Base-by-base conservation (phyloP, 78 protist genomes). In the Dictyostelium firmibasis region DNA sequence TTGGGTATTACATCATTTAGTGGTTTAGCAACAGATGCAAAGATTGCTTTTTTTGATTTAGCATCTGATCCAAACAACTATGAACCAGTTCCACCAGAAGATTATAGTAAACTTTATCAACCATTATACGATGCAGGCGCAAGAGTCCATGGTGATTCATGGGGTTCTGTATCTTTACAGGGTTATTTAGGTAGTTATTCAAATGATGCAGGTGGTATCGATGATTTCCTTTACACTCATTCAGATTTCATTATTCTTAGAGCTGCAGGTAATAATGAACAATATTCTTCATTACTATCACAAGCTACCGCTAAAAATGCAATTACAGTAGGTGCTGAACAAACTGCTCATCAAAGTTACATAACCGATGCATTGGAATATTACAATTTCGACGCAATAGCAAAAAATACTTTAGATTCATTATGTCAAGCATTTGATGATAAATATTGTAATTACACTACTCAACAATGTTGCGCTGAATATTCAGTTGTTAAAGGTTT, bases 131-230 rank as follows among this genome's bases (percentile, higher is more conserved):
- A 89, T 70, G 72, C 83, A 25, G 94, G 94, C 44, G 94, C 94
- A 13, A 78, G 94, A 81, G 83, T 89, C 2, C 94, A 89, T n/a
- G 82, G 94, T 47, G 94, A 89, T 64, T 89, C 94, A 14, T 89
- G 94, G 94, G 94, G 94, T 29, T 64, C 87, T 2, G 10, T 50
- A 35, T 81, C 88, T 13, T 1, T 18, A 7, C 41, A 31, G 10
- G 94, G 94, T 50, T 81, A 33, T 44, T 64, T 64, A 13, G 87
- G 79, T 23, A 20, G 27, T 18, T 89, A 89, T 69, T 41, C 81
- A 4, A 29, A 44, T 3, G 75, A 62, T n/a, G 53, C 88, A 8
- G 29, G n/a, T 2, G 29, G 44, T 14, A 89, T 89, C 25, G 94
- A 89, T 33, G 33, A 25, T 16, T 89, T 89, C 75, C 50, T 89